Base-by-base conservation (phyloP, 2,329 filamentous ascomycete genomes). In the Clonostachys sp. region DNA sequence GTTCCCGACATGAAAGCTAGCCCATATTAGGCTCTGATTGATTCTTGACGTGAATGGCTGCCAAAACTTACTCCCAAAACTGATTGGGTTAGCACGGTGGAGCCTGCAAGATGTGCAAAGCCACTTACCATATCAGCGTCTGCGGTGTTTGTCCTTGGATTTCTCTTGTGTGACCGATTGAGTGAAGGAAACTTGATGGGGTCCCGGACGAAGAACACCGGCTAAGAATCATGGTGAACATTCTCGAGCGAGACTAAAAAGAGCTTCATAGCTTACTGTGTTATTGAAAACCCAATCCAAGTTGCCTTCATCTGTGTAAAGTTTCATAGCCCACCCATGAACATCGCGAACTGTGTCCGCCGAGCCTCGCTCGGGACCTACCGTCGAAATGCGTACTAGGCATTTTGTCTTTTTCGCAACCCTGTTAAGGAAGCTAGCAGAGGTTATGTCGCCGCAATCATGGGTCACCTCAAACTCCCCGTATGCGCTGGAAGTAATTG, bases 161-260 rank as follows among this genome's bases (percentile, higher is more conserved):
- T 77, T 44, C 85, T 78, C 75, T 90, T 90, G 66, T 91, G 87
- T 5, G 85, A 87, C 70, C 88, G 86, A 52, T 89, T 89, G 65
- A 89, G 85, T 59, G 84, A 70, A 35, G 86, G 86, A 68, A 89
- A 90, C 62, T 89, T 89, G 58, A 78, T 76, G 3, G 86, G 84
- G 55, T 90, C 87, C 41, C 86, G 77, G 20, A 90, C 58, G 73
- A 91, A 90, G 74, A 91, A 49, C 6, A 46, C 34, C 24, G 47
- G 47, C 6, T 78, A 68, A 14, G 77, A 75, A 16, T 84, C 16
- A 12, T 77, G 73, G 66, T 73, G 80, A 1, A 77, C 78, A 58
- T 81, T 80, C 77, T 17, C 24, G 24, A 24, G 7, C 24, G 78
- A 84, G 2, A 80, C 78, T 14, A n/a, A 46, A 14, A 41, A 12